Evolutionary conservation across 805 yeast genomes (phyloP).

Genomic region (Pichia eremophila): DNA sequence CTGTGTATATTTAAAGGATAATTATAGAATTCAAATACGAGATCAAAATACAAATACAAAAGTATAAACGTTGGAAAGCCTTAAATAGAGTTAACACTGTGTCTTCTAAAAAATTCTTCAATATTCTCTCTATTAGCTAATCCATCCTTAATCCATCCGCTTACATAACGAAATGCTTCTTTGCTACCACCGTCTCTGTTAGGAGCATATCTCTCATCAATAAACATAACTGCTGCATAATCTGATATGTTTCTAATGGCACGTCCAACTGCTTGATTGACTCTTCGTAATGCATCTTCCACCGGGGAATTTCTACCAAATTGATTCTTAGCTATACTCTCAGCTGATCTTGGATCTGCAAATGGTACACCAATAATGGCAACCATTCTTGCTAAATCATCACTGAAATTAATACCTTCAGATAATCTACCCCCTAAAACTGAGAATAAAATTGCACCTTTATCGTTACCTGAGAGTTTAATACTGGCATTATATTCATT

Average conservation of each 20-base stretch:
- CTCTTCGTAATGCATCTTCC: constrained; percentile 53
- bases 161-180: constrained; percentile 25
- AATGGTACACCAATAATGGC: constrained; percentile 83
- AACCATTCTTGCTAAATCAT: constrained; percentile 79
- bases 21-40: no score
- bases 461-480: constrained; percentile 3
- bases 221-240: constrained; percentile 62
- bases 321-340: background rate
- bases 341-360: constrained; percentile 58
- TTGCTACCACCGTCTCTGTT: background rate
- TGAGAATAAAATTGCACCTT: constrained; percentile 65
- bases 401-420: constrained; percentile 89
- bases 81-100: no score
- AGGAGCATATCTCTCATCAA: constrained; percentile 52
- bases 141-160: constrained; percentile 63
- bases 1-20: no score
- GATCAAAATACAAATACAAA: no score
- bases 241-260: constrained; percentile 80
- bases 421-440: constrained; percentile 91
- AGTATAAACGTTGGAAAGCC: background rate
- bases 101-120: background rate
- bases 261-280: constrained; percentile 88
- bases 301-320: background rate
- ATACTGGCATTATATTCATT: constrained; percentile 41
- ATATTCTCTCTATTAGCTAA: constrained; percentile 4